phyloP scores from a whole-genome alignment of 768 basidiomycete genomes.

The Pleurotus cornucopiae region DNA sequence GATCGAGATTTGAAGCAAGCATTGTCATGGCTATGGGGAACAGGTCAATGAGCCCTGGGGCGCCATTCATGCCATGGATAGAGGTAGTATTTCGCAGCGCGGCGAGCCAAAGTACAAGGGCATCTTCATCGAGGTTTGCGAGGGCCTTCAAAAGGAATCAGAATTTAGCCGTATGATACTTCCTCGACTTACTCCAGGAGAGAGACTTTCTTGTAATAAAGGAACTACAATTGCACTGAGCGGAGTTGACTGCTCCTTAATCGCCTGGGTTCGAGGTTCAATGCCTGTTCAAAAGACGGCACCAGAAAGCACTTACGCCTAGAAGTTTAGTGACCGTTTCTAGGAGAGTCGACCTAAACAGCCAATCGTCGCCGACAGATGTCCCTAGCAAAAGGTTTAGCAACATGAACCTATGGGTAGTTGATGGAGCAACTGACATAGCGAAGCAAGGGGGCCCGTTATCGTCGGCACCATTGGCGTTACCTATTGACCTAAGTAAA shows the following conservation, averaged over 20 bases:
- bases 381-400: constrained; percentile 47
- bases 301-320: constrained; percentile 39
- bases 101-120: constrained; percentile 67
- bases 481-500: constrained; percentile 40
- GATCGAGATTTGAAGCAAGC: constrained; percentile 65
- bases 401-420: background rate
- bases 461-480: constrained; percentile 60
- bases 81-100: constrained; percentile 62
- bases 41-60: constrained; percentile 54
- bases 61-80: constrained; percentile 42
- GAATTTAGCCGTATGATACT: background rate
- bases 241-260: constrained; percentile 54
- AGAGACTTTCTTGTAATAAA: constrained; percentile 61
- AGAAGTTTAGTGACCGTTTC: constrained; percentile 67
- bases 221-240: constrained; percentile 56
- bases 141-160: constrained; percentile 39
- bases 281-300: background rate
- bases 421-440: constrained; percentile 53
- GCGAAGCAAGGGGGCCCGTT: constrained; percentile 56
- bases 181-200: constrained; percentile 40
- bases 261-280: constrained; percentile 44
- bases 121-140: constrained; percentile 77
- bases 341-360: constrained; percentile 70
- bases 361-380: constrained; percentile 59
- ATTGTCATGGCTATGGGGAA: constrained; percentile 61